These are phyloP conservation scores for Pulveroboletus ravenelii DNA, from an alignment of 768 basidiomycete genomes.

Conservation along the genomic window DNA sequence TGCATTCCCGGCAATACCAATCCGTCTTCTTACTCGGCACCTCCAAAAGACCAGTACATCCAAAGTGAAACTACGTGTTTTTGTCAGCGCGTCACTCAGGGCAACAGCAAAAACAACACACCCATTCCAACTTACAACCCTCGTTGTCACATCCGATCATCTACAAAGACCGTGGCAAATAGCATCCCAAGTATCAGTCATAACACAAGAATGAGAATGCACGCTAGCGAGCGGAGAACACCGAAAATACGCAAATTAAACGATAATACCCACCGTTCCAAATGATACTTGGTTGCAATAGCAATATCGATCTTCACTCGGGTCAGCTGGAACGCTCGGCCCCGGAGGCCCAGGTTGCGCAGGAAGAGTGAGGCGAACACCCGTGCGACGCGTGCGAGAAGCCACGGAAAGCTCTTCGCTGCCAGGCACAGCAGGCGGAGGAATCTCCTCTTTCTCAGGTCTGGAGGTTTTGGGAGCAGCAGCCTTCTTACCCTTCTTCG, in stretches of 20 bases:
- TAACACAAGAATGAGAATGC: not conserved
- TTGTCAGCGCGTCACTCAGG: not conserved
- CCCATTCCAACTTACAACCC: constrained; percentile 79
- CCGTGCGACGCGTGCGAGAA: constrained; percentile 21
- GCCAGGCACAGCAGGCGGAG: constrained; percentile 1
- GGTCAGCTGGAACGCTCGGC: constrained; percentile 31
- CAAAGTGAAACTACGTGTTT: constrained; percentile 60
- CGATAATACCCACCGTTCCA: constrained; percentile 56
- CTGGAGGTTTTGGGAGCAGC: constrained; percentile 8
- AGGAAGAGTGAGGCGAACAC: constrained; percentile 36
- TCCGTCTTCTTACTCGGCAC: constrained; percentile 51
- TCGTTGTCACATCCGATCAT: constrained; percentile 86
- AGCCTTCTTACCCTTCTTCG: constrained; percentile 24
- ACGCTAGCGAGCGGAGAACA: not conserved
- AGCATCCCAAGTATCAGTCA: not conserved
- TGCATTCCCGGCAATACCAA: constrained; percentile 74
- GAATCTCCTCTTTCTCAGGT: constrained; percentile 18
- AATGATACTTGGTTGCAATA: constrained; percentile 77
- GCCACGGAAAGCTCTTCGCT: constrained; percentile 6
- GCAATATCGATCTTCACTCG: constrained; percentile 66
- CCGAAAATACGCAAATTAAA: not conserved
- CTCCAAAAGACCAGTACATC: constrained; percentile 56
- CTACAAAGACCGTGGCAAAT: constrained; percentile 31
- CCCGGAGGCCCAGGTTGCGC: constrained; percentile 17
- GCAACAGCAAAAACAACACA: constrained; percentile 34